Conservation (phyloP, 1,139 yeast species). For the Hyphopichia wangnamkhiaoensis region DNA sequence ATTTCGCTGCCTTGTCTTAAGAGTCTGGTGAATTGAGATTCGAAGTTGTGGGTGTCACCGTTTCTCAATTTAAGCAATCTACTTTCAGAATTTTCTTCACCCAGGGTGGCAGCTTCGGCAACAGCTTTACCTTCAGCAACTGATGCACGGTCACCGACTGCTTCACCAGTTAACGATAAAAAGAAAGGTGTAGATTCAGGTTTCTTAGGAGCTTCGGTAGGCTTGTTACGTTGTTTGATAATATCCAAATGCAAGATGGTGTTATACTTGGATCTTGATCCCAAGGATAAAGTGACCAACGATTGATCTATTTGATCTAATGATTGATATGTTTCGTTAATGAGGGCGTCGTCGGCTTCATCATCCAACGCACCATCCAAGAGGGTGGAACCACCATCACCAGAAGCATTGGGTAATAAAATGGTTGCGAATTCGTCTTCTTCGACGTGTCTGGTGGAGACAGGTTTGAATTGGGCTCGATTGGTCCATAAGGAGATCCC, state of each 20-base stretch:
- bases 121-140: constrained; percentile 49
- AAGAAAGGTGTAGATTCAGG: constrained; percentile 86
- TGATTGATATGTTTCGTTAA: constrained; percentile 46
- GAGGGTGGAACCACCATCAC: constrained; percentile 74
- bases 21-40: constrained; percentile 70
- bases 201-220: constrained; percentile 84
- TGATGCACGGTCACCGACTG: constrained; percentile 69
- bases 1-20: constrained; percentile 51
- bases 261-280: constrained; percentile 76
- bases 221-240: constrained; percentile 84
- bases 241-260: constrained; percentile 81
- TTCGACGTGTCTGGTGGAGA: constrained; percentile 74
- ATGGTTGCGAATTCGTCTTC: constrained; percentile 67
- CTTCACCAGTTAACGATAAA: constrained; percentile 62
- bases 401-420: constrained; percentile 75
- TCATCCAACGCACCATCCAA: constrained; percentile 72
- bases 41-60: constrained; percentile 46
- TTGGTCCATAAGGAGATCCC: constrained; percentile 95
- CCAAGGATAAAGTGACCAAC: constrained; percentile 71
- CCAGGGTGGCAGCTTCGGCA: constrained; percentile 10
- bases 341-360: constrained; percentile 26
- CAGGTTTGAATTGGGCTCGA: constrained; percentile 75
- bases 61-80: constrained; percentile 29
- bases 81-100: constrained; percentile 16
- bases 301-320: constrained; percentile 64